Base-by-base conservation (phyloP, 441 rosid species). In the Isatis lusitanica region DNA sequence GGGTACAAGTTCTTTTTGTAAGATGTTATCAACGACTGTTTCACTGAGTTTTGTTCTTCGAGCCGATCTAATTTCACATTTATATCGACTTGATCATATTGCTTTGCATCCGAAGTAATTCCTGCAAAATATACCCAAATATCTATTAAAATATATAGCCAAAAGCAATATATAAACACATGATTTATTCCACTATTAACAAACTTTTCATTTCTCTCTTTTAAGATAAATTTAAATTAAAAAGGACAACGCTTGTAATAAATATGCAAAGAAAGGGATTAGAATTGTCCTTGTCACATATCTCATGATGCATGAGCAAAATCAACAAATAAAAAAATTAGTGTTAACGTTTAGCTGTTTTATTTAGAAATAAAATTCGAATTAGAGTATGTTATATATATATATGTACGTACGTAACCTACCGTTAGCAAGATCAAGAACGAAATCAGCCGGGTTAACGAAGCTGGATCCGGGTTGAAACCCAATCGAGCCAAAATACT, bases 391-490 rank as follows among this genome's bases (percentile, higher is more conserved):
- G 28, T 26, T 26, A 1, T 26, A 26, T 26, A 26, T 26, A 26
- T 31, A 7, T 53, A 21, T 2, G 2, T 21, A 21, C 2, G 24
- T 21, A 21, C 24, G 1, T 21, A 21, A 58, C 85, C 63, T 81
- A 93, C 98, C 98, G 70, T 88, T 93, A 28, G 95, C 98, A 70
- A 93, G 97, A 79, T 93, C 97, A 55, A 93, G 95, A 58, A 93
- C 88, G 68, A 90, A 90, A 82, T 93, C 98, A 44, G 97, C 95
- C 9, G 98, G 97, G 80, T 87, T 93, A 73, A 88, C 61, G 50
- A 87, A 86, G 72, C 84, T 82, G 50, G 78, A 84, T 18, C 85
- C 87, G 2, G 97, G 91, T 13, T 13, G 60, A 72, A 73, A 85
- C 5, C 98, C 95, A 8, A 90, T 76, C 4, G 87, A 85, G 17